Conservation (phyloP, 108 stramenopile species). For the Conticribra guillardii region DNA sequence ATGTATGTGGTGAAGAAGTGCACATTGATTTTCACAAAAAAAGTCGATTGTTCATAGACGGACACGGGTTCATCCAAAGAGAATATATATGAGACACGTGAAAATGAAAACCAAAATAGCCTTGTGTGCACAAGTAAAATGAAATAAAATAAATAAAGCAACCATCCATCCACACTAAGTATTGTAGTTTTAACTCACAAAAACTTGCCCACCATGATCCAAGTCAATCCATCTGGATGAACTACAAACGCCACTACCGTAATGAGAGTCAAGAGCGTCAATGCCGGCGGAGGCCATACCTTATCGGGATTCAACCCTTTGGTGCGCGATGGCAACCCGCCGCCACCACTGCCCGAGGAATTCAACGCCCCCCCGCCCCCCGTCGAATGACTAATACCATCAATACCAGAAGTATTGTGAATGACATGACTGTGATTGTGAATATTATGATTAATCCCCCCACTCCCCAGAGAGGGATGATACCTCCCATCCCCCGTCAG, state of each 20-base stretch:
- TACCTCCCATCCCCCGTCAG: constrained; percentile 19
- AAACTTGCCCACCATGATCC: constrained; percentile 66
- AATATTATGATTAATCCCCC: background rate
- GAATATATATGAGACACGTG: no score
- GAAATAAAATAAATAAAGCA: constrained; percentile 7
- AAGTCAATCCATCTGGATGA: constrained; percentile 77
- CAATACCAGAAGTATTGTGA: background rate
- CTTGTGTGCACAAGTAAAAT: no score
- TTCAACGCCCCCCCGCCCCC: constrained; percentile 14
- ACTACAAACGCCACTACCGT: constrained; percentile 66
- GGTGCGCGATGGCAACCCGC: no score
- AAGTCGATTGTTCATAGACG: no score
- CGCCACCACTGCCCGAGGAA: background rate
- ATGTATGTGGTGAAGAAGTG: background rate
- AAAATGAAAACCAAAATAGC: no score
- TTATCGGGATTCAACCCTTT: constrained; percentile 39
- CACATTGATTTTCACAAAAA: constrained; percentile 12
- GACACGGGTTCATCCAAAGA: no score
- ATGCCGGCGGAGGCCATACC: constrained; percentile 62
- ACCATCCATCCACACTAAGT: constrained; percentile 16
- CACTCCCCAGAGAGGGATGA: background rate
- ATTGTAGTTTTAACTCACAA: constrained; percentile 46
- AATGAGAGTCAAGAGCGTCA: constrained; percentile 55
- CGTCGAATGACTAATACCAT: constrained; percentile 2
- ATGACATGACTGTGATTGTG: background rate